phyloP scores from a whole-genome alignment of 1,139 yeast genomes.

The Taiozyma onychis region DNA sequence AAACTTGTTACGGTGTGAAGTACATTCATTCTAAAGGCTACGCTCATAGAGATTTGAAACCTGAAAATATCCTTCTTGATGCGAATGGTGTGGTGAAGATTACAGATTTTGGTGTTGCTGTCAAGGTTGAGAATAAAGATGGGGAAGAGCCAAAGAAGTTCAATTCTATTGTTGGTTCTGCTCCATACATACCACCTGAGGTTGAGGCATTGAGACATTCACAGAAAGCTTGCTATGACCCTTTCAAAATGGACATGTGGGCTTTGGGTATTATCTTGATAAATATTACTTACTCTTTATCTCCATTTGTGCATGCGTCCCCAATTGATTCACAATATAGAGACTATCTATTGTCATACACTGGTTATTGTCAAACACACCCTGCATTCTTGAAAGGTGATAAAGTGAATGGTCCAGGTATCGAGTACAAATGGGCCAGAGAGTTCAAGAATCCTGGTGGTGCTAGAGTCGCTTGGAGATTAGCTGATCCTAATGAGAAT shows the following conservation, averaged over 20 bases:
- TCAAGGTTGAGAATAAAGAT: conserved; percentile 54
- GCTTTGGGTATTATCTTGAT: conserved; percentile 63
- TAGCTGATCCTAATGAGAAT: conserved; percentile 56
- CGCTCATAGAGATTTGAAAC: conserved; percentile 90
- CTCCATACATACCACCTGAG: conserved; percentile 79
- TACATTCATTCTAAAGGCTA: conserved; percentile 75
- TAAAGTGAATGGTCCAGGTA: conserved; percentile 53
- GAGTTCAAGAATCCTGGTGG: conserved; percentile 55
- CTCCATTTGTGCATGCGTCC: conserved; percentile 54
- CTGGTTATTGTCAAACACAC: conserved; percentile 42
- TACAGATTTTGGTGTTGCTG: conserved; percentile 70
- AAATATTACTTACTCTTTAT: conserved; percentile 51
- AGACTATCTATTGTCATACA: conserved; percentile 51
- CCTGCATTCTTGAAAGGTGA: conserved; percentile 49
- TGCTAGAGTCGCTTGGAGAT: conserved; percentile 68
- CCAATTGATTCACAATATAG: conserved; percentile 48
- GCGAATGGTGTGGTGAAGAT: conserved; percentile 56
- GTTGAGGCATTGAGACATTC: conserved; percentile 46
- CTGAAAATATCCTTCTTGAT: conserved; percentile 74
- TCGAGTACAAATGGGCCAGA: conserved; percentile 60
- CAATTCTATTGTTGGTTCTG: conserved; percentile 61
- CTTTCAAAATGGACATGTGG: conserved; percentile 69
- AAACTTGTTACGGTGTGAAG: conserved; percentile 47
- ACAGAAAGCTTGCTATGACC: conserved; percentile 39
- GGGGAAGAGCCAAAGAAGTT: conserved; percentile 41